A percentile compares a stretch with the other conserved stretches of the same genome.
Evolutionary conservation across 2,329 filamentous ascomycete genomes (phyloP).

Genomic region (Chrysoporthe puriensis): DNA sequence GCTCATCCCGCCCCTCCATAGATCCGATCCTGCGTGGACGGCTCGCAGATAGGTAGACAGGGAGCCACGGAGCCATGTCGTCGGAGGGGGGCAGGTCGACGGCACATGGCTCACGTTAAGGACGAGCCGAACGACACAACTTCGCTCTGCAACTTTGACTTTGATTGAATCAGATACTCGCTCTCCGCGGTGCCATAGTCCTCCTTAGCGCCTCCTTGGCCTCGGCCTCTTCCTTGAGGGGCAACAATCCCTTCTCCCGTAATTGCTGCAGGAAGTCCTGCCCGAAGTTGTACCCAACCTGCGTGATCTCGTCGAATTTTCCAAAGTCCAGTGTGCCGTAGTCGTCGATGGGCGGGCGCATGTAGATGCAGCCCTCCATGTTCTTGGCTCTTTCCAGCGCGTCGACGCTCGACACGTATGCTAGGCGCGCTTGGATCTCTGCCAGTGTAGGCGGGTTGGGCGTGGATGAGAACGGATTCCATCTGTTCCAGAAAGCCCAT

Average conservation of each 20-base stretch:
- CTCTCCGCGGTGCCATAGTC: constrained; percentile 78
- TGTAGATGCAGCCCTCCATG: constrained; percentile 89
- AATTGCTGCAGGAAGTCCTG: constrained; percentile 78
- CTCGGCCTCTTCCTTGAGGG: constrained; percentile 71
- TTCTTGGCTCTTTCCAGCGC: constrained; percentile 92
- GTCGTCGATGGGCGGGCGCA: constrained; percentile 90
- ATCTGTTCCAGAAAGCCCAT: constrained; percentile 93
- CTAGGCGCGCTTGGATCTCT: constrained; percentile 92
- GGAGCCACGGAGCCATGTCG: neutral
- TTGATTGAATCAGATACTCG: constrained; percentile 63
- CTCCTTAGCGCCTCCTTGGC: constrained; percentile 76
- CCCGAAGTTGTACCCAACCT: constrained; percentile 84
- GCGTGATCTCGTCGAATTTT: constrained; percentile 96
- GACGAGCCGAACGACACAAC: neutral
- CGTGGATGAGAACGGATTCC: constrained; percentile 89
- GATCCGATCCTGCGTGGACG: neutral
- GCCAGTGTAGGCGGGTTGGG: constrained; percentile 93
- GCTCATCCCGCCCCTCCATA: neutral
- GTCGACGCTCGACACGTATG: constrained; percentile 94
- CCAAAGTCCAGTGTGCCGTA: constrained; percentile 96
- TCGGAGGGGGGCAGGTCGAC: neutral
- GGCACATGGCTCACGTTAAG: neutral
- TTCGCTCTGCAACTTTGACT: neutral
- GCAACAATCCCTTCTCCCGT: constrained; percentile 76
- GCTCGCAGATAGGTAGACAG: neutral